Evolutionary conservation across 257 asterid genomes (phyloP).

Genomic region (Prunella vulgaris): DNA sequence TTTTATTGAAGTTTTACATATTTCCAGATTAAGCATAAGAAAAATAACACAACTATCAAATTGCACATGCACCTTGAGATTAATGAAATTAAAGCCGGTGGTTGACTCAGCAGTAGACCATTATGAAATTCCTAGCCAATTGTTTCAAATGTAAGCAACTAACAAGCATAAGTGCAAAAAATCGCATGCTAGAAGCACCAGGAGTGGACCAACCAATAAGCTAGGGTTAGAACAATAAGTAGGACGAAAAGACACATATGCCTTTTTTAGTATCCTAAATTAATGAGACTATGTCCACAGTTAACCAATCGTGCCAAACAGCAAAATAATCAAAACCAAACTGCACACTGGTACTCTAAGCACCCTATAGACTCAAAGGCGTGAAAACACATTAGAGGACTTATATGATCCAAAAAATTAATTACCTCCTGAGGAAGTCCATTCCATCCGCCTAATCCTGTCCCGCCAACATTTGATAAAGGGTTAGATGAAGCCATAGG

Average conservation of each 20-base stretch:
- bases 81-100: not conserved
- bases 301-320: not conserved
- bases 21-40: not conserved
- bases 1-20: not conserved
- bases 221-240: not conserved
- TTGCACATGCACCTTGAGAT: not conserved
- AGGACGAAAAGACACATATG: not conserved
- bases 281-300: not conserved
- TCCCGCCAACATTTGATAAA: constrained; percentile 55
- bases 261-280: not conserved
- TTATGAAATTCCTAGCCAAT: not conserved
- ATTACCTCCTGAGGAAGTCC: constrained; percentile 79
- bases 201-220: not conserved
- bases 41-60: not conserved
- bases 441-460: constrained; percentile 77
- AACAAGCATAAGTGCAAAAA: not conserved
- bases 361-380: not conserved
- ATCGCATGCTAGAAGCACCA: not conserved
- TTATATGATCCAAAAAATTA: not conserved
- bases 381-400: not conserved
- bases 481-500: constrained; percentile 91
- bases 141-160: not conserved
- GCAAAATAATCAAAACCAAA: no score
- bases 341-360: not conserved
- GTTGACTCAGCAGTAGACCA: not conserved